Evolutionary conservation across 352 stramenopile genomes (phyloP), one percentile per base, ranked within the genome.

Genomic region (Thalassiosira livingstoniorum): DNA sequence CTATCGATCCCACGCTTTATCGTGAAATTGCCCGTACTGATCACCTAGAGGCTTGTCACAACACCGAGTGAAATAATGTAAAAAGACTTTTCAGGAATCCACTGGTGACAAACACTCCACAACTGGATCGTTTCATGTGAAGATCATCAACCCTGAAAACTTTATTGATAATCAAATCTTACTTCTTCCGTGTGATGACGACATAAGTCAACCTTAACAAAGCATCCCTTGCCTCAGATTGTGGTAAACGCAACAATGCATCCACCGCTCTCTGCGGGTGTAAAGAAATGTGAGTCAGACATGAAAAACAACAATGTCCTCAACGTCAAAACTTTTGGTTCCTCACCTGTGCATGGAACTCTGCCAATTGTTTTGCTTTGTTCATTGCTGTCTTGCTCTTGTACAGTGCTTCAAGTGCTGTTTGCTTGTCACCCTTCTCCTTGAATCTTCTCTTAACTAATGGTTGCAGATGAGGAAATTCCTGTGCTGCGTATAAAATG

Each of bases 401-500:
- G 61, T 95, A 92, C 0, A 96, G 85, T 13, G 87, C 81, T 75
- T 95, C 84, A 23, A 96, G 82, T 11, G 94, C 93, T 25, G 80
- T 87, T 72, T 96, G 85, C 71, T 95, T 95, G 73, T 97, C 94
- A 1, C 94, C 94, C 76, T 92, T 89, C 23, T 94, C 81, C 62
- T 96, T 96, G 78, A 97, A 97, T 78, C 93, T 85, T 73, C 94
- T 82, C 85, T 95, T 95, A 21, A 97, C 88, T 29, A 97, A 70
- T 25, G 93, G 92, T 73, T 75, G 60, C 27, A 97, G 84, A 69
- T 91, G 67, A 18, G 79, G 68, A 51, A 87, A 97, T 85, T 98
- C 95, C 88, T 99, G 95, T 57, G 98, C 96, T 23, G 97, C 97
- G 42, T 99, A 98, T 43, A 99, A 86, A 73, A 99, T 95, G 27